Evolutionary conservation across 331 rosid genomes (phyloP), one percentile per base, ranked within the genome.

Genomic region (Quercus phellos): DNA sequence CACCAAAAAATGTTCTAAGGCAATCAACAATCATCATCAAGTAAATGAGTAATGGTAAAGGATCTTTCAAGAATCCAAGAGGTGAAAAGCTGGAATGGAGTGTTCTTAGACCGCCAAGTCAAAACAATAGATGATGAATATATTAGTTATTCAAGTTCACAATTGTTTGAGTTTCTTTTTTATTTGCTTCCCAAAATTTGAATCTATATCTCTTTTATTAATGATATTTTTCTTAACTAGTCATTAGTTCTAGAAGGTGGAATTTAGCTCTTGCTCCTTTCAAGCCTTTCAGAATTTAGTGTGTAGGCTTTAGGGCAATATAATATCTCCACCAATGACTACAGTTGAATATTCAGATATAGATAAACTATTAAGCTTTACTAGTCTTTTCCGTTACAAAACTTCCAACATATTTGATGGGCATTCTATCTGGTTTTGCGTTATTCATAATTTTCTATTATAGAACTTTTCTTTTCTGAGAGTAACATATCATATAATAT

Each of bases 11-110:
- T 77, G 87, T 72, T 73, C 83, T 38, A 75, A 55, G 89, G 67
- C 16, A 78, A 73, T 34, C 83, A 73, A 32, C 83, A 71, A 51
- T 63, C 89, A 21, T 69, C 86, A 9, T 21, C 73, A 72, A 38
- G 46, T 38, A 38, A 38, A 38, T 38, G 46, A 84, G 59, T 66
- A 83, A 60, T 78, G 55, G 86, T 69, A 87, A 79, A 86, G 90
- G 89, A 19, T 82, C 87, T n/a, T 93, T 85, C 85, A 91, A 74
- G 85, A 91, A 90, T 77, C 93, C 91, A 2, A 84, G 74, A 80
- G 88, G 73, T 81, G 89, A 78, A 84, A 90, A 85, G 87, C 84
- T 93, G 77, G 84, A 90, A 77, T 91, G 92, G 89, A 93, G 76
- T 3, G 82, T 87, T 68, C 97, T 91, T 79, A 86, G 96, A 86